Evolutionary conservation across 139 green algal species (phyloP).

Genomic region (Pseudopediastrum boryanum): DNA sequence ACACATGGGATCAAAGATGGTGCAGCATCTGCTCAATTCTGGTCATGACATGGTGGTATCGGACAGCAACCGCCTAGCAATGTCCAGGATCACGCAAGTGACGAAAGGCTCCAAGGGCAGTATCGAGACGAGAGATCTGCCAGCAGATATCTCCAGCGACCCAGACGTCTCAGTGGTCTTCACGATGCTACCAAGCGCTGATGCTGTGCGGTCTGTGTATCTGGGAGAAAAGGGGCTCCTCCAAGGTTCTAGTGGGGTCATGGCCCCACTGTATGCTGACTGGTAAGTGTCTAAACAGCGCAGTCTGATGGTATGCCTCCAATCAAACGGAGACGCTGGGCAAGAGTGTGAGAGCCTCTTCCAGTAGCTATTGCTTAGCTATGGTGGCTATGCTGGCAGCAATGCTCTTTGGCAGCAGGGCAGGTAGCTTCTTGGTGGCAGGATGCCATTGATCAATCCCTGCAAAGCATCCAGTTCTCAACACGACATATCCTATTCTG

Average conservation of each 20-base stretch:
- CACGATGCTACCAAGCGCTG: slow-evolving; percentile 49
- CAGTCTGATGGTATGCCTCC: neutral
- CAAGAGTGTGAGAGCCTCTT: no score
- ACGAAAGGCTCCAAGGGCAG: no score
- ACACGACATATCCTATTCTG: no score
- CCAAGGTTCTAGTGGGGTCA: slow-evolving; percentile 4
- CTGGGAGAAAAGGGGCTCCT: slow-evolving; percentile 25
- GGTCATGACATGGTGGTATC: slow-evolving; percentile 46
- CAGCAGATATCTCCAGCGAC: slow-evolving; percentile 31
- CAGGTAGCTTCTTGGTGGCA: no score
- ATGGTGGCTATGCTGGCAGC: no score
- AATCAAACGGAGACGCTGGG: no score
- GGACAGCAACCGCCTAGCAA: slow-evolving; percentile 46
- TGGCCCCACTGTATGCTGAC: slow-evolving; percentile 9
- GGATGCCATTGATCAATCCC: no score
- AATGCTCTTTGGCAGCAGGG: no score
- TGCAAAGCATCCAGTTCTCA: no score
- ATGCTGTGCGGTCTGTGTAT: neutral
- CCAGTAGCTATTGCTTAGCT: no score
- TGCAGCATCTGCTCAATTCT: slow-evolving; percentile 30
- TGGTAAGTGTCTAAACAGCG: slow-evolving; percentile 2
- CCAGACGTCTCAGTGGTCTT: slow-evolving; percentile 49
- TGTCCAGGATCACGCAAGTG: no score
- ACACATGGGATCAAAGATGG: slow-evolving; percentile 54
- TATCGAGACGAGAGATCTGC: no score